Evolutionary conservation across 1,284 basidiomycete species (phyloP).

Genomic region (Melampsora occidentalis): DNA sequence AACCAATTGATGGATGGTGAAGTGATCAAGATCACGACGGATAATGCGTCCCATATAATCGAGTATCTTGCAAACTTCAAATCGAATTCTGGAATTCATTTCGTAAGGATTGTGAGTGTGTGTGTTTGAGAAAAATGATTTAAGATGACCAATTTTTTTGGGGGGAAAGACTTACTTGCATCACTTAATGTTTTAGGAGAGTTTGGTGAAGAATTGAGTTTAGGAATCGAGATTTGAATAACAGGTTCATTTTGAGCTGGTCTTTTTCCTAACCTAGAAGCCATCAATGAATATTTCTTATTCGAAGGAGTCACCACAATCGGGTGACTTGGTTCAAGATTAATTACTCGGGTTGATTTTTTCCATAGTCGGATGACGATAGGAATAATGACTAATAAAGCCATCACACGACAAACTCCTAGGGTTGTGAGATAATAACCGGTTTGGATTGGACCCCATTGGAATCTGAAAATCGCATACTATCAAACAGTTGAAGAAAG

Average conservation of each 20-base stretch:
- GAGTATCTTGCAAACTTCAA: slow-evolving; percentile 2
- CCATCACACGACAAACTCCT: slow-evolving; percentile 46
- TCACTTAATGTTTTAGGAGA: background rate
- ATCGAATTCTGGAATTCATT: background rate
- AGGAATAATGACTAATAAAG: slow-evolving; percentile 47
- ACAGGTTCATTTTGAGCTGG: background rate
- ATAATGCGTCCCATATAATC: background rate
- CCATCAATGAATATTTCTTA: background rate
- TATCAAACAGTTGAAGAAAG: background rate
- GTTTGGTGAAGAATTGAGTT: background rate
- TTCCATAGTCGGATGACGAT: slow-evolving; percentile 41
- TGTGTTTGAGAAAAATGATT: background rate
- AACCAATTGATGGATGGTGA: background rate
- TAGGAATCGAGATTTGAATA: background rate
- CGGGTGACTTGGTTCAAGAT: background rate
- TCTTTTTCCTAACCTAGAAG: background rate
- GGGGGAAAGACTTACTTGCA: background rate
- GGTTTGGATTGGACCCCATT: slow-evolving; percentile 45
- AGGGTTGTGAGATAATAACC: slow-evolving; percentile 47
- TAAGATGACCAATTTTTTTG: background rate
- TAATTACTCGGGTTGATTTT: background rate
- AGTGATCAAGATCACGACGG: background rate
- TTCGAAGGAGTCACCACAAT: background rate
- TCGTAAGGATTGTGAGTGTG: slow-evolving; percentile 10
- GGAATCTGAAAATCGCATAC: slow-evolving; percentile 43